Conservation (phyloP, 306 rosid species). For the Ormosia semicastrata region DNA sequence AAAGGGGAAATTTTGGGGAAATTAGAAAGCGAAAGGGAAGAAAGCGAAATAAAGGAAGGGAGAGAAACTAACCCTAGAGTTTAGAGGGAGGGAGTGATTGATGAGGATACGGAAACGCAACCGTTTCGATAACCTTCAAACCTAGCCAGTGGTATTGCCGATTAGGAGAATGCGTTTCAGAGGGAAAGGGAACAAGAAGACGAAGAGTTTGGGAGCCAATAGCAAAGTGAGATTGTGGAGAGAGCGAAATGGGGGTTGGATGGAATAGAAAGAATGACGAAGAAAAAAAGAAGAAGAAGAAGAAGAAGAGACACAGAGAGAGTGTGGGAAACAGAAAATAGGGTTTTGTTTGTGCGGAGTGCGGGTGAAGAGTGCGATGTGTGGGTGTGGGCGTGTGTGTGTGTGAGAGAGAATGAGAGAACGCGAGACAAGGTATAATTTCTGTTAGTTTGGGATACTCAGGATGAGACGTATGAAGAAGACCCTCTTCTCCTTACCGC, state of each 20-base stretch:
- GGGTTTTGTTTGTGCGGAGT: slow-evolving; percentile 54
- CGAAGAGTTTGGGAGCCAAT: not conserved
- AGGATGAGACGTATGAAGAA: slow-evolving; percentile 67
- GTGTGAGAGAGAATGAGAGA: slow-evolving; percentile 13
- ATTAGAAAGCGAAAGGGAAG: slow-evolving; percentile 5
- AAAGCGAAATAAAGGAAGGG: not conserved
- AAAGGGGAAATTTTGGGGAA: slow-evolving; percentile 7
- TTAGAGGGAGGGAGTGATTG: slow-evolving; percentile 36
- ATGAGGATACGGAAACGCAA: slow-evolving; percentile 47
- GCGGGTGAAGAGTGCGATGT: slow-evolving; percentile 32
- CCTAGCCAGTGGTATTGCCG: slow-evolving; percentile 27
- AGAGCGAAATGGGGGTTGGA: slow-evolving; percentile 33
- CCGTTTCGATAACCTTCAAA: slow-evolving; percentile 50
- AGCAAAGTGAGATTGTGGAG: slow-evolving; percentile 13
- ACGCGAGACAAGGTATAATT: slow-evolving; percentile 36
- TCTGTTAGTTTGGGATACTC: slow-evolving; percentile 55
- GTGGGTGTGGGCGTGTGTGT: slow-evolving; percentile 21
- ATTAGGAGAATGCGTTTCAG: slow-evolving; percentile 52
- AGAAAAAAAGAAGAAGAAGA: not conserved
- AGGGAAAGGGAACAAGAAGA: not conserved
- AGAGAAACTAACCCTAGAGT: slow-evolving; percentile 63
- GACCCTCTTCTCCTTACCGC: slow-evolving; percentile 35
- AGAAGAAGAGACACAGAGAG: slow-evolving; percentile 12
- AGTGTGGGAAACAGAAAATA: slow-evolving; percentile 34
- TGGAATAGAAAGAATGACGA: not conserved